A percentile compares a stretch with the other conserved stretches of the same genome.
Conservation (phyloP, 1,139 yeast genomes). For the Pichiaceae sp. region DNA sequence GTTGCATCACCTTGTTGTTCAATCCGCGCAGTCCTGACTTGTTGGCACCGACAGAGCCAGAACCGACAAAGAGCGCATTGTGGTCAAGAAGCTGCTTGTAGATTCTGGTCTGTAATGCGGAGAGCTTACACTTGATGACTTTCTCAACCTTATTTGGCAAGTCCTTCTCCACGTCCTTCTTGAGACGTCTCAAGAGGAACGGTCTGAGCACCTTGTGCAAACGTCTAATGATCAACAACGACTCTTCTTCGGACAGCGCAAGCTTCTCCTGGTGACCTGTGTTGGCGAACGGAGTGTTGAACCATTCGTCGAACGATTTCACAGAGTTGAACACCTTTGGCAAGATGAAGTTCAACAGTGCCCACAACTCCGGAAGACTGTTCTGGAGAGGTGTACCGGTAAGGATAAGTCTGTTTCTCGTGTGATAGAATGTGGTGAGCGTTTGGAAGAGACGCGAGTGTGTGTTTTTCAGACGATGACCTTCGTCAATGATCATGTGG, state of each 20-base stretch:
- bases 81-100: conserved; percentile 73
- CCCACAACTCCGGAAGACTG: conserved; percentile 81
- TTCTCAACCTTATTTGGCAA: conserved; percentile 93
- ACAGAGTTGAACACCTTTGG: conserved; percentile 80
- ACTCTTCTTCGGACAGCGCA: conserved; percentile 85
- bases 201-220: conserved; percentile 94
- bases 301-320: conserved; percentile 84
- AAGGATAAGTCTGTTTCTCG: conserved; percentile 68
- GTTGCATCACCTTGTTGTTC: conserved; percentile 90
- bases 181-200: conserved; percentile 84
- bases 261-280: conserved; percentile 78
- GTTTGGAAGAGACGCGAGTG: conserved; percentile 68
- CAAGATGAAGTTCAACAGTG: conserved; percentile 65
- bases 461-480: conserved; percentile 80
- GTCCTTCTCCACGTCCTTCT: conserved; percentile 95
- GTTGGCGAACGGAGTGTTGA: conserved; percentile 76
- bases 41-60: conserved; percentile 27
- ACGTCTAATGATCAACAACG: conserved; percentile 86
- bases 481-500: conserved; percentile 85
- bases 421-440: conserved; percentile 62
- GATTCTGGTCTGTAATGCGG: conserved; percentile 72
- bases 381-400: conserved; percentile 88
- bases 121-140: conserved; percentile 91
- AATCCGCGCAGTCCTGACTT: conserved; percentile 69
- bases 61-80: conserved; percentile 59